Evolutionary conservation across 805 yeast genomes (phyloP).

Genomic region (Starmera caribaea): DNA sequence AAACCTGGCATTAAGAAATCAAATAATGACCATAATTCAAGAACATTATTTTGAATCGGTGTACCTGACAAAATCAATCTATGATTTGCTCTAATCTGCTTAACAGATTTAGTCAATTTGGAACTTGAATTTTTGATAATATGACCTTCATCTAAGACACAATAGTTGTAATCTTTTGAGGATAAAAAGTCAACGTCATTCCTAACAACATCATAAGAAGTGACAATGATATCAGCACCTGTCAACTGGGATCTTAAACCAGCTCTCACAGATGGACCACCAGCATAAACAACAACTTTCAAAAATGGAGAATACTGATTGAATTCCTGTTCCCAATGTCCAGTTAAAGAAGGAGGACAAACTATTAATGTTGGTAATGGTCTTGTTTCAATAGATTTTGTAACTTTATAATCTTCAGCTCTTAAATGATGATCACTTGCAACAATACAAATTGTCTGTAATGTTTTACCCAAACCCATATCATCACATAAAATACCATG

Average conservation of each 20-base stretch:
- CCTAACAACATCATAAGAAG: conserved; percentile 93
- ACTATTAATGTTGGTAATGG: conserved; percentile 77
- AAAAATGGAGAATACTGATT: conserved; percentile 83
- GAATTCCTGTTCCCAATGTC: conserved; percentile 98
- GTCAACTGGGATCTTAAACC: conserved; percentile 42
- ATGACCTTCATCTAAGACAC: conserved; percentile 97
- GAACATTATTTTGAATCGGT: conserved; percentile 94
- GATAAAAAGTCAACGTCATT: conserved; percentile 69
- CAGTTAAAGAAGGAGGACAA: conserved; percentile 96
- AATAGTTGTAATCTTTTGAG: conserved; percentile 70
- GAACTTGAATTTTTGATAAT: conserved; percentile 88
- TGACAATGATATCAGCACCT: conserved; percentile 75
- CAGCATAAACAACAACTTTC: conserved; percentile 79
- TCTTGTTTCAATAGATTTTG: conserved; percentile 56
- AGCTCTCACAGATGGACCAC: conserved; percentile 72
- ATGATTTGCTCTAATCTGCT: conserved; percentile 75
- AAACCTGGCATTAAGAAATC: conserved; percentile 99
- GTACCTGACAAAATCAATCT: conserved; percentile 90
- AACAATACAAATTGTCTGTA: conserved; percentile 94
- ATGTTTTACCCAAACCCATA: conserved; percentile 97
- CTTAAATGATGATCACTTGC: conserved; percentile 92
- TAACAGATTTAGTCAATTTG: conserved; percentile 82
- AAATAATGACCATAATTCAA: conserved; percentile 95
- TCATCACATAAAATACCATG: conserved; percentile 98
- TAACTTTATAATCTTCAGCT: conserved; percentile 51